Base-by-base conservation (phyloP, 176 grass and related monocot genomes). In the Themeda triandra region DNA sequence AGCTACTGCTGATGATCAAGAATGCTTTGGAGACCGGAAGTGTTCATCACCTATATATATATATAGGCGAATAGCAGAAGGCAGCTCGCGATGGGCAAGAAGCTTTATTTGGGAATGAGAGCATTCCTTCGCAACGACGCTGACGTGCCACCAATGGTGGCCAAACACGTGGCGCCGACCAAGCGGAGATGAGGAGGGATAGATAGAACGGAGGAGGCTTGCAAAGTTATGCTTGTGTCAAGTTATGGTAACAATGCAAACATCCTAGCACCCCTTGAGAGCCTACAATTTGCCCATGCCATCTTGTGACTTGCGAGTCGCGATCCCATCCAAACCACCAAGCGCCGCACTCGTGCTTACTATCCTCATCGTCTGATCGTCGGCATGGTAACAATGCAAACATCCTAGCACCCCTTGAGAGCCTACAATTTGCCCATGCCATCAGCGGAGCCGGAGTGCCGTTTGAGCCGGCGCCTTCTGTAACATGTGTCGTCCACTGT, bases 61-160 rank as follows among this genome's bases (percentile, higher is more conserved):
- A 83, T 78, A 77, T 62, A 80, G 66, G 58, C 8, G 21, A 2
- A 39, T 40, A 2, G 30, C 48, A 62, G 37, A 35, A 68, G 51
- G 27, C 21, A 54, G 56, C 40, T 65, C 1, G 44, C 15, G 25
- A 28, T 19, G 60, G 76, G 14, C 56, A 24, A 54, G 48, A 8
- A 17, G 77, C 69, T 88, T 92, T 88, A 73, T 83, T 80, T 89
- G 76, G 72, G 45, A 29, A 4, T 6, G 67, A 58, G 70, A 62
- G 76, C 76, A 91, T 91, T 95, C 88, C 80, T 73, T 79, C 14
- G 2, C 45, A 5, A 11, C 12, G 31, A 79, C 8, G 85, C 18
- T 69, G 79, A 87, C 59, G 56, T 72, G 84, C 2, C 29, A 29
- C 76, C 75, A 84, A 80, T 68, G 39, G 13, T 5, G 3, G 18